Base-by-base conservation (phyloP, 1,284 basidiomycete genomes). In the Lentinus polychrous region DNA sequence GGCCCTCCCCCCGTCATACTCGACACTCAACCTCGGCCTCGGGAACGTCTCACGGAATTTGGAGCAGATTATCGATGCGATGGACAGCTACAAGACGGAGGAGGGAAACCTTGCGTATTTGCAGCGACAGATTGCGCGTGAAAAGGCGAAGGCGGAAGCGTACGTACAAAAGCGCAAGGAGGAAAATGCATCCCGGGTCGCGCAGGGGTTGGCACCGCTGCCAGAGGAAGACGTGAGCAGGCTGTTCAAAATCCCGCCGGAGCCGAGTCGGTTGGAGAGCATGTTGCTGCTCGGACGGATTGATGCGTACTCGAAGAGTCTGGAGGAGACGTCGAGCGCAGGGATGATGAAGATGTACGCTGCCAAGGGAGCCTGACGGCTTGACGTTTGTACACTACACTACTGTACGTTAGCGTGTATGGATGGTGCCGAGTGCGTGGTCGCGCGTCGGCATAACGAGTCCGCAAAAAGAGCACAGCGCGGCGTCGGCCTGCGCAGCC, bases 41-140 rank as follows among this genome's bases (percentile, higher is more conserved):
- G 66, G 72, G 52, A 71, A 80, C 52, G 66, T 85, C 59, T 72
- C 81, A 47, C 76, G 75, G 61, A 85, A 85, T 65, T 70, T 95
- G 55, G 86, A 90, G 68, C 81, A 86, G 64, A 83, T 94, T 40
- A 81, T 91, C 54, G 89, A 94, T 60, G 81, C 85, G 0, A 75
- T 96, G 54, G 91, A 94, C 65, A 79, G 74, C 51, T 91, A 93
- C 73, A 83, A 84, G 57, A 90, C 89, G 50, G 94, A 96, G 67
- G 87, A 93, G 62, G 89, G 92, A 54, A 97, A 97, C 66, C 79
- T 97, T 50, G 93, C 90, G 43, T 99, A 94, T 75, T 76, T 94
- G 61, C 77, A 79, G 42, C 85, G 95, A 50, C 94, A 97, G 67
- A 93, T 97, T 59, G 87, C 85, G 20, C 81, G 95, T 41, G 95